Base-by-base conservation (phyloP, 768 basidiomycete genomes). In the Trametes meyenii region DNA sequence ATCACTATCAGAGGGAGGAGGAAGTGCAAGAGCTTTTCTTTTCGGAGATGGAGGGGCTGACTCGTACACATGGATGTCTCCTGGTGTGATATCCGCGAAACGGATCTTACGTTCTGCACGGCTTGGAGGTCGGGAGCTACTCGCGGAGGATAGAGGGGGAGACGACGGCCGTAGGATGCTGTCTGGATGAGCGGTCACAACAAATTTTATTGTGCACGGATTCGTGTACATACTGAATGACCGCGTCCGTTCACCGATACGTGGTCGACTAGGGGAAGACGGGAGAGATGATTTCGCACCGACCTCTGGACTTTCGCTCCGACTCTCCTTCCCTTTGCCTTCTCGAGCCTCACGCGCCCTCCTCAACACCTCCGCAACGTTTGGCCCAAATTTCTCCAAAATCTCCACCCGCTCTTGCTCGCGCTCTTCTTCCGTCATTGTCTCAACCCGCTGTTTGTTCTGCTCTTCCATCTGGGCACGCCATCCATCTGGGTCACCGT, bases 61-160 rank as follows among this genome's bases (percentile, higher is more conserved):
- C 67, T 92, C 89, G 68, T 94, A 94, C 0, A 94, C 87, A 72
- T 91, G 81, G 2, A 94, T 84, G 68, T 93, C 89, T n/a, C 82
- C 74, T 0, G 89, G 85, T 1, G 81, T 83, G 16, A 92, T 77
- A 40, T 92, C 86, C 35, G 90, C 89, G 67, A 94, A 94, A 17
- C 92, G 85, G 33, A 93, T 73, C 64, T 75, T 84, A 14, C 87
- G 76, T 50, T 77, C 68, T 1, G 81, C 63, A 74, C 84, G 53
- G 71, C 85, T 79, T 72, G 86, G 81, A 14, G 89, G 87, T 13
- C 88, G 85, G 14, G 84, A 85, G 57, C 74, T 80, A 57, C 53
- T 61, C 16, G 78, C 75, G 33, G 69, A 59, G n/a, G 68, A 66
- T 0, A 62, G 44, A 13, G 60, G 61, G 11, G 63, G 59, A 26